Base-by-base conservation (phyloP, 2,329 filamentous ascomycete species). In the Pseudogymnoascus sp. region DNA sequence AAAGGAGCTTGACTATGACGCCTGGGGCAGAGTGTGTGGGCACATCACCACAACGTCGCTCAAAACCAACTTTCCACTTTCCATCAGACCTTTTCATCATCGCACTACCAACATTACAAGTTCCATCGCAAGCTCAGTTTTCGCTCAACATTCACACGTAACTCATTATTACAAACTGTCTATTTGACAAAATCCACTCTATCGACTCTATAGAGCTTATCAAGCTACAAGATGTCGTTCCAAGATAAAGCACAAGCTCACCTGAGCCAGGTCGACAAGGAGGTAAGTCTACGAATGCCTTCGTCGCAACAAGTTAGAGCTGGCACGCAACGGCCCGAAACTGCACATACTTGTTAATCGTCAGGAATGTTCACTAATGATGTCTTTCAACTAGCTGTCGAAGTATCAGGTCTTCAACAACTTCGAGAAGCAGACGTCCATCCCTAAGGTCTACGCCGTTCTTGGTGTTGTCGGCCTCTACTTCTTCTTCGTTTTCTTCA, bases 401-500 rank as follows among this genome's bases (percentile, higher is more conserved):
- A 93, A 93, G 78, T 95, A 95, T 80, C 88, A 88, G 71, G 78
- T 83, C 72, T 84, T 95, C 75, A 89, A 87, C 84, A 91, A 93
- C 80, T 84, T 95, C 72, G 91, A 96, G 85, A 90, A 88, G 83
- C 87, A 90, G 77, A 89, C 88, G 68, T 87, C 84, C 64, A 84
- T 95, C 60, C 91, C 91, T 75, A 96, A 96, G 83, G 88, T 90
- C 72, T 95, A 96, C 76, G 88, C 86, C 68, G 83, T 90, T 73
- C 87, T 93, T 70, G 91, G 90, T 71, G 74, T 91, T 64, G 88
- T 78, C 65, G 87, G 87, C 61, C 84, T 93, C 69, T 96, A 96
- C 83, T 91, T 95, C 80, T 91, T 93, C 81, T 85, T 95, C 71
- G 90, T 95, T 78, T 87, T 95, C 80, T 92, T 96, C 83, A 96